Percentiles rank a stretch among this genome's conserved stretches.
These are phyloP conservation scores for Macrotyloma uniflorum DNA, from an alignment of 306 rosid genomes.

Conservation along the genomic window DNA sequence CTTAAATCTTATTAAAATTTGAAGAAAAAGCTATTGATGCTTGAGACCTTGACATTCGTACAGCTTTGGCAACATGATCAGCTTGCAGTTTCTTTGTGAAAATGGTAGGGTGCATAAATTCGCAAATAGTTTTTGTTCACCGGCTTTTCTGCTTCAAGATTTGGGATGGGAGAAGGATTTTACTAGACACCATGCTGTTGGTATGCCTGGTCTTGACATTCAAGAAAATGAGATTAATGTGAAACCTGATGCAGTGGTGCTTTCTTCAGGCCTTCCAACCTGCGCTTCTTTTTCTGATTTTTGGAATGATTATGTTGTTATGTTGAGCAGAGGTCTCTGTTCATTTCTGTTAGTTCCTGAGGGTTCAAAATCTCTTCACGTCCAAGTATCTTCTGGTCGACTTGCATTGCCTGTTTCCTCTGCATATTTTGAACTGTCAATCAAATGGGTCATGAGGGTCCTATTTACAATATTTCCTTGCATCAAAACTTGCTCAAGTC, in stretches of 20 bases:
- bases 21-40: conserved; percentile 32
- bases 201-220: conserved; percentile 43
- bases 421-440: conserved; percentile 70
- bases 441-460: conserved; percentile 87
- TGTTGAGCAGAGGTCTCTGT: conserved; percentile 78
- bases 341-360: conserved; percentile 79
- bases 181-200: conserved; percentile 47
- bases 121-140: conserved; percentile 95
- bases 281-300: conserved; percentile 54
- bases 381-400: conserved; percentile 63
- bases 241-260: conserved; percentile 43
- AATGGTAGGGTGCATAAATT: conserved; percentile 94
- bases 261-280: conserved; percentile 48
- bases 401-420: conserved; percentile 61
- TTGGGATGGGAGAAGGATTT: conserved; percentile 55
- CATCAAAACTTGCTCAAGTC: conserved; percentile 85
- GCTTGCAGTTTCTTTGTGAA: conserved; percentile 89
- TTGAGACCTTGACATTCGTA: conserved; percentile 75
- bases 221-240: conserved; percentile 46
- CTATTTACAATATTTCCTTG: conserved; percentile 78
- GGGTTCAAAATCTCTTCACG: conserved; percentile 56
- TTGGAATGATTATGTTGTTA: conserved; percentile 77
- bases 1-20: conserved; percentile 37
- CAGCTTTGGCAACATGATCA: conserved; percentile 82
- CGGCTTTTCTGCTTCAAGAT: conserved; percentile 89